phyloP scores from a whole-genome alignment of 768 basidiomycete species.

The Tulasnella sp. region DNA sequence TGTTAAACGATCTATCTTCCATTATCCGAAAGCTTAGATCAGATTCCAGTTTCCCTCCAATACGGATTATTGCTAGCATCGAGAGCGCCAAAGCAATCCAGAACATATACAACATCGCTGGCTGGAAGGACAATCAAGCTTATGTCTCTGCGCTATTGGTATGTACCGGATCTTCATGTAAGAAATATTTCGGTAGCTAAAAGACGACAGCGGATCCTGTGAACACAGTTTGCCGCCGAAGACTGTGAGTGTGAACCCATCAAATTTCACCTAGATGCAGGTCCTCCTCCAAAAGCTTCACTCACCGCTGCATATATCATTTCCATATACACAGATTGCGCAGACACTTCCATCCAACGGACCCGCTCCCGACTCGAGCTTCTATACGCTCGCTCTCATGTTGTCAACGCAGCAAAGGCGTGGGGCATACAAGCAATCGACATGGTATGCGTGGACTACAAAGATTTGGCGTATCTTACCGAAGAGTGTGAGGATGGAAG shows the following conservation, averaged over 20 bases:
- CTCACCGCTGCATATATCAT: not conserved
- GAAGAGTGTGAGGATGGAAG: slow-evolving; percentile 74
- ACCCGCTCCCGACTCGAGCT: slow-evolving; percentile 65
- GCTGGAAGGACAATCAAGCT: slow-evolving; percentile 46
- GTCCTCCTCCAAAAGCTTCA: too few relatives aligned
- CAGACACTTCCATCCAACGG: slow-evolving; percentile 73
- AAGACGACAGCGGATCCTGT: not conserved
- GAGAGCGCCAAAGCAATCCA: slow-evolving; percentile 70
- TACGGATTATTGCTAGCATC: slow-evolving; percentile 66
- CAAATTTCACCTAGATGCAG: too few relatives aligned
- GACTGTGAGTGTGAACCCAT: slow-evolving; percentile 48
- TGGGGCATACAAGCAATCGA: slow-evolving; percentile 80
- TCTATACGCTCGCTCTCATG: slow-evolving; percentile 69
- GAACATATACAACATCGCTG: slow-evolving; percentile 57
- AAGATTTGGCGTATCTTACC: slow-evolving; percentile 49
- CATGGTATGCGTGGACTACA: slow-evolving; percentile 90
- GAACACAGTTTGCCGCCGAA: slow-evolving; percentile 77
- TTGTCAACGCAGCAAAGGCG: slow-evolving; percentile 74
- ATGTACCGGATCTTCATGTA: too few relatives aligned
- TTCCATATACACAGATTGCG: slow-evolving; percentile 51
- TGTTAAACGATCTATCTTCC: slow-evolving; percentile 50
- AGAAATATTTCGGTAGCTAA: too few relatives aligned
- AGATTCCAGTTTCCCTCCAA: not conserved
- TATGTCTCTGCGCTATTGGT: slow-evolving; percentile 55
- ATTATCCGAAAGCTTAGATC: slow-evolving; percentile 32